Base-by-base conservation (phyloP, 108 stramenopile genomes). In the Pseudonitzschia multistriata region DNA sequence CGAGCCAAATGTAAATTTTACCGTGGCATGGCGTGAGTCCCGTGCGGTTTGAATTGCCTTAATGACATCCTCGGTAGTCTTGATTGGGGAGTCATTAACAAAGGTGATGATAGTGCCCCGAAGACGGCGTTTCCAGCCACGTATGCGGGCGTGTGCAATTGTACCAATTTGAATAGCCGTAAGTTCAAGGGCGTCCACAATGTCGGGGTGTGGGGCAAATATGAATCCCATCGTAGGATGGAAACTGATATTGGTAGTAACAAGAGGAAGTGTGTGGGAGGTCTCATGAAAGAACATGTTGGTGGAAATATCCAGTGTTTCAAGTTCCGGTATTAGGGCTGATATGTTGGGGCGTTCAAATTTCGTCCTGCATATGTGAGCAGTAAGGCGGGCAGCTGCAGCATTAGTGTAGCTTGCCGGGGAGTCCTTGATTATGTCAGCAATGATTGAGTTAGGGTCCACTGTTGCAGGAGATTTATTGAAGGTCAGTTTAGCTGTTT, bases 101-200 rank as follows among this genome's bases (percentile, higher is more conserved):
- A n/a, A 28, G 13, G 31, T 17, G 5, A 68, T 36, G 31, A 29
- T 68, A 5, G 34, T 53, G 0, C 67, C 67, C 3, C 40, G 34
- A 28, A 68, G 27, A 53, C 67, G 27, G 2, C 50, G 14, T 53
- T 68, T 68, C 50, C 50, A 68, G 27, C 19, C 10, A 2, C 10
- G 64, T 11, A 66, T 48, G 42, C 25, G 50, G 0, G 24, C 24
- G 19, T 19, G 17, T 21, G 50, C 25, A 25, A 25, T 25, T 1
- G 50, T 52, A 25, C 50, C 50, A 52, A 52, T 19, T 52, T 52
- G 10, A 19, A 52, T 25, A 7, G 11, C 17, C 14, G 25, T 25
- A 7, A 52, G 25, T 52, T 52, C 50, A 21, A 52, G 11, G 21
- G 50, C 50, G 0, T 52, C 7, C 7, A 8, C 19, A 21, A 52